Evolutionary conservation across 1,284 basidiomycete genomes (phyloP), one percentile per base, ranked within the genome.

Genomic region (Boletus sp.): DNA sequence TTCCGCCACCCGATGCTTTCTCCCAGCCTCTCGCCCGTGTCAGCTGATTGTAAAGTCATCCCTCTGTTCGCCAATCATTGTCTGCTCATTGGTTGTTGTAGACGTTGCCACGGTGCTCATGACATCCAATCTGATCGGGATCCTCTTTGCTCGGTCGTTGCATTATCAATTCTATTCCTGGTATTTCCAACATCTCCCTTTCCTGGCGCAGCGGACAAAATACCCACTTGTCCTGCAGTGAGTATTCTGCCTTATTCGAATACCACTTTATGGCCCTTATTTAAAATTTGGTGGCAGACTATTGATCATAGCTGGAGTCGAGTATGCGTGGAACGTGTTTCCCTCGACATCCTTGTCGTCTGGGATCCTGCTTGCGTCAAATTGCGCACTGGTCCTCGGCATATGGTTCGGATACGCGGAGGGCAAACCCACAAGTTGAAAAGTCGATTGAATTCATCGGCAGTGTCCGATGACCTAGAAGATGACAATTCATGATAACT

Each of bases 131-230:
- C 68, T 99, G 42, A 85, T 97, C 52, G 95, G 95, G 19, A 87
- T 99, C 27, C 58, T 90, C 4, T 97, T 90, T 65, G 91, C 96
- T 13, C 82, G 96, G n/a, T 96, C 94, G 13, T 71, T 99, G 46
- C 95, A 99, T 67, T 99, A 98, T 67, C 95, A 99, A 60, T 99
- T 99, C 69, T 97, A 97, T 67, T 86, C 89, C 5, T 99, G 95
- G 96, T 98, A 98, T 67, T 92, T 89, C 10, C 88, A 93, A 54
- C 91, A 95, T 58, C 67, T 96, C n/a, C 92, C 94, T 0, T 83
- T 95, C 59, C 70, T 99, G 22, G 71, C 81, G 5, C 94, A 84
- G 80, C 79, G 81, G 58, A 86, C 88, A 4, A 74, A 68, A 46
- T 88, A 81, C 62, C 84, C 83, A 19, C 38, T 78, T 14, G 29